Evolutionary conservation across 192 early-diverging fungal genomes (phyloP).

Genomic region (Backusella luteola): DNA sequence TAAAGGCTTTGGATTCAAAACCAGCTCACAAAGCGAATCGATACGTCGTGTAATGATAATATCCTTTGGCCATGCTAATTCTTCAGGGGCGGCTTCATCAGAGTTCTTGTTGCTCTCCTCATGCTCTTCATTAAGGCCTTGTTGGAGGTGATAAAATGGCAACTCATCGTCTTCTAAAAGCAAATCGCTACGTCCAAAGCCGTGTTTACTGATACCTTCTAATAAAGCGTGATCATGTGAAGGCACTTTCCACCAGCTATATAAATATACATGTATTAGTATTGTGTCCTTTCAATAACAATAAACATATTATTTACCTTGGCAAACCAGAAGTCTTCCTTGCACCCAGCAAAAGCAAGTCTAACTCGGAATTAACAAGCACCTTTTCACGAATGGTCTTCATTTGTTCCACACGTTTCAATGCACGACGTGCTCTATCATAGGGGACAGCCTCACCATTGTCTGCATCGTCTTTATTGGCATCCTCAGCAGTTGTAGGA

Average conservation of each 20-base stretch:
- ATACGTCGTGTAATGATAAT: constrained; percentile 52
- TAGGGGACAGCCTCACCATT: constrained; percentile 55
- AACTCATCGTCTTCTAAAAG: constrained; percentile 59
- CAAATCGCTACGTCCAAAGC: constrained; percentile 64
- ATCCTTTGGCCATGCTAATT: constrained; percentile 55
- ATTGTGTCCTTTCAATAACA: too few relatives aligned
- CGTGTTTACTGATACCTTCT: constrained; percentile 68
- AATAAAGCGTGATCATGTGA: constrained; percentile 68
- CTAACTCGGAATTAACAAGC: constrained; percentile 53
- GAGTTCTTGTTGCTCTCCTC: neutral
- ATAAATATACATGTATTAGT: too few relatives aligned
- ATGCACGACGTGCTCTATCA: constrained; percentile 65
- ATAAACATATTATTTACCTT: constrained; percentile 16
- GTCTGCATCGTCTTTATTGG: constrained; percentile 39
- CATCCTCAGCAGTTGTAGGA: constrained; percentile 38
- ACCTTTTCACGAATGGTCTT: constrained; percentile 63
- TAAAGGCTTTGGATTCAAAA: constrained; percentile 48
- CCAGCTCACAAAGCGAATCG: constrained; percentile 50
- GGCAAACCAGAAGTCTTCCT: constrained; percentile 55
- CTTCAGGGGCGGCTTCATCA: neutral
- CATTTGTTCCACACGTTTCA: constrained; percentile 72
- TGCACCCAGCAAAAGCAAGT: constrained; percentile 40
- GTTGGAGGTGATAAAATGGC: constrained; percentile 46
- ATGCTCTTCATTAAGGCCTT: constrained; percentile 16
- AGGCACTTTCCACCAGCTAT: constrained; percentile 72